These are phyloP conservation scores for Zygoascus meyerae DNA, from an alignment of 1,139 yeast species.

Conservation along the genomic window DNA sequence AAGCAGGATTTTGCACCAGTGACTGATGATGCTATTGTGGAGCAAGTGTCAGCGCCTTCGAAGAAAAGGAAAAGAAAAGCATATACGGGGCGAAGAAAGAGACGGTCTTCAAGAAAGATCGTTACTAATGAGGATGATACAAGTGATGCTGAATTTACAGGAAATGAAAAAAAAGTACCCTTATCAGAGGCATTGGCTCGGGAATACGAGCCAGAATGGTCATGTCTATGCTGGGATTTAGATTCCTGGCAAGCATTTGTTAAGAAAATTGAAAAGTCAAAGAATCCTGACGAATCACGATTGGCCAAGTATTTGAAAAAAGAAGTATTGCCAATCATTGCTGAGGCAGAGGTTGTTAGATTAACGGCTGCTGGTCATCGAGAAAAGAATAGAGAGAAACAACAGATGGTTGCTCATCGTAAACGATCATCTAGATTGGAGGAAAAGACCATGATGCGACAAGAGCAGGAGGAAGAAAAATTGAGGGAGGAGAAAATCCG, in stretches of 20 bases:
- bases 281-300: conserved; percentile 17
- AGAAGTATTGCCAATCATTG: conserved; percentile 29
- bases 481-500: conserved; percentile 15
- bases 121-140: conserved; percentile 11
- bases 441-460: conserved; percentile 21
- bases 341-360: conserved; percentile 26
- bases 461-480: conserved; percentile 21
- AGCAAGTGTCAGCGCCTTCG: background rate
- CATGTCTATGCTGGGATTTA: conserved; percentile 32
- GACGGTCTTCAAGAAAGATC: conserved; percentile 8
- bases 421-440: conserved; percentile 31
- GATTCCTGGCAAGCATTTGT: conserved; percentile 29
- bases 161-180: conserved; percentile 14
- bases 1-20: conserved; percentile 25
- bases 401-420: conserved; percentile 25
- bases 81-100: background rate
- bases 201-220: conserved; percentile 29
- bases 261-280: conserved; percentile 19
- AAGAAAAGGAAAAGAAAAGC: conserved; percentile 3
- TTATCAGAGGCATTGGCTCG: conserved; percentile 23
- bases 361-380: conserved; percentile 23
- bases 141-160: conserved; percentile 13
- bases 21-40: conserved; percentile 16
- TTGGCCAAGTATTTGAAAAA: conserved; percentile 21
- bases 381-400: conserved; percentile 23